Base-by-base conservation (phyloP, 2,329 filamentous ascomycete species). In the Aschersonia sp. region DNA sequence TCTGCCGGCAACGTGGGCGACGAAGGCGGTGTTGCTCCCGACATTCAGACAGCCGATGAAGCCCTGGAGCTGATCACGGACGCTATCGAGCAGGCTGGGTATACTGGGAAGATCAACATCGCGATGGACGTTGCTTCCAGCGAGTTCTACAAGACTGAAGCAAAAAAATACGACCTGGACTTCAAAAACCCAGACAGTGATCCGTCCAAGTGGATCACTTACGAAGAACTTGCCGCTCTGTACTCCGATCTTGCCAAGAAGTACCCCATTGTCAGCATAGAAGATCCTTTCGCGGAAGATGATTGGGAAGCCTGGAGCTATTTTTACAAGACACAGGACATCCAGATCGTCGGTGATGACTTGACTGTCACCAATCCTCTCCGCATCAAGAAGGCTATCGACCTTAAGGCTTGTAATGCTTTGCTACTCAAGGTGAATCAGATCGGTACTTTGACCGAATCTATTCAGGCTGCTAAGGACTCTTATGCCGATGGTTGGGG, bases 291-390 rank as follows among this genome's bases (percentile, higher is more conserved):
- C 73, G 91, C 88, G 56, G 92, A 98, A 81, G 92, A 97, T 64
- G 92, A 98, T 78, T 98, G 92, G 92, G 91, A 97, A 81, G 92
- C 92, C 53, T 98, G 92, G 92, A 94, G 87, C 82, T 95, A 97
- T 84, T 98, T 97, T 84, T 95, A 85, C 85, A 96, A 96, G 85
- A 92, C 87, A 61, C 89, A 88, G 65, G 83, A 96, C 72, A 89
- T 94, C 78, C 92, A 98, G 80, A 89, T 98, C 66, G 92, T 98
- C 58, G 92, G 84, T 75, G 92, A 98, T 66, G 92, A 98, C 67
- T 73, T 98, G 79, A 97, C 92, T 58, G 92, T 98, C 71, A 98
- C 92, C 72, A 98, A 98, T 83, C 92, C 92, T 54, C 74, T 86
- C 62, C 91, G 92, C 71, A 98, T 98, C 81, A 96, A 97, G 87